phyloP scores from a whole-genome alignment of 176 grass and related monocot species.

The Aegilops tauschii region DNA sequence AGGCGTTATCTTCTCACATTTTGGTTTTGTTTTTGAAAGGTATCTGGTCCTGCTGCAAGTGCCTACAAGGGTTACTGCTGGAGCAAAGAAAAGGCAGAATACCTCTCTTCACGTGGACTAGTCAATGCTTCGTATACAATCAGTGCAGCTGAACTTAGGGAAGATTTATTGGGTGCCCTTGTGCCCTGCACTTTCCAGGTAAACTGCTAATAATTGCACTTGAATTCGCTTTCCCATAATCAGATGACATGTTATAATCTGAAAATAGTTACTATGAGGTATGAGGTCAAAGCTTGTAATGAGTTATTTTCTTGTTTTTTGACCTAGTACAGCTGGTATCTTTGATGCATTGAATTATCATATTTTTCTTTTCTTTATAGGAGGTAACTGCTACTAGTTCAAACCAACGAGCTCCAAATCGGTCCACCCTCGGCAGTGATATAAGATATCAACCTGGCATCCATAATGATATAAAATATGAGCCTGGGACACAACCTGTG shows the following conservation, averaged over 20 bases:
- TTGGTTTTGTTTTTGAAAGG: constrained; percentile 46
- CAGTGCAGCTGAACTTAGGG: constrained; percentile 53
- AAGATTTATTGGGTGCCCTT: constrained; percentile 63
- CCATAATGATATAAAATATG: constrained; percentile 29
- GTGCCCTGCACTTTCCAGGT: constrained; percentile 72
- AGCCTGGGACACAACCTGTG: constrained; percentile 23
- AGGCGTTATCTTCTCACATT: constrained; percentile 11
- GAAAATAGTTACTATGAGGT: background rate
- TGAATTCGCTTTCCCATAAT: background rate
- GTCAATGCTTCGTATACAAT: constrained; percentile 60
- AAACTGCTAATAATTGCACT: background rate
- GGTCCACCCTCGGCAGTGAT: constrained; percentile 16
- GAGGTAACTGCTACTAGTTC: constrained; percentile 43
- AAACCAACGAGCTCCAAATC: constrained; percentile 26
- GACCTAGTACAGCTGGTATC: background rate
- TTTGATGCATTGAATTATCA: constrained; percentile 11
- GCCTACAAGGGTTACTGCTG: constrained; percentile 72
- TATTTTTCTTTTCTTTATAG: constrained; percentile 33
- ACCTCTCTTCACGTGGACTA: constrained; percentile 53
- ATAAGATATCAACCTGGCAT: constrained; percentile 31
- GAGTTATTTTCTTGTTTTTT: background rate
- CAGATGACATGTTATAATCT: background rate
- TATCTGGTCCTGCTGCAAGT: constrained; percentile 73
- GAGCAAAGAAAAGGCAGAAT: constrained; percentile 70
- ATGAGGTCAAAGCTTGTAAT: background rate